Conservation (phyloP, 1,284 basidiomycete genomes). For the Termitomyces sp. region DNA sequence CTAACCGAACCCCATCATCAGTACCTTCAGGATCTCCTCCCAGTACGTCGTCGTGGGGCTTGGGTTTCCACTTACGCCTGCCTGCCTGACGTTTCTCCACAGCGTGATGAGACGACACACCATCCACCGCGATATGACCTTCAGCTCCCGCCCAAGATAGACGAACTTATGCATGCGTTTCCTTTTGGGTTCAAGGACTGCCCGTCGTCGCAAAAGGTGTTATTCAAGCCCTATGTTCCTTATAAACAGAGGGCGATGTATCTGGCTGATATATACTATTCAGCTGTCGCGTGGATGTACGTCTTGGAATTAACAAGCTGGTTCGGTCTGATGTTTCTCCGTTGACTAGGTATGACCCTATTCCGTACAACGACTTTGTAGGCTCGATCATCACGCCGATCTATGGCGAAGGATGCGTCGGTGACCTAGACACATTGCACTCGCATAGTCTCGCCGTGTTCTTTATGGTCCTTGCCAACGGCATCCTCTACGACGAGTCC, state of each 20-base stretch:
- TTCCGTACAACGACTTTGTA: conserved; percentile 36
- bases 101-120: conserved; percentile 19
- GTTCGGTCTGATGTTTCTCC: conserved; percentile 4
- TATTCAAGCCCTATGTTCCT: conserved; percentile 40
- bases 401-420: conserved; percentile 30
- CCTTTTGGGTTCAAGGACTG: conserved; percentile 42
- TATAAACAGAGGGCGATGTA: conserved; percentile 33
- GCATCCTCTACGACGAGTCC: conserved; percentile 34
- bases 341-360: conserved; percentile 42
- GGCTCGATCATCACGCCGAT: conserved; percentile 35
- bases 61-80: background rate
- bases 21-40: conserved; percentile 43
- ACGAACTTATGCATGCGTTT: conserved; percentile 43
- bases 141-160: conserved; percentile 38
- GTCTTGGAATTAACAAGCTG: conserved; percentile 17
- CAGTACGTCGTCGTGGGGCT: conserved; percentile 28
- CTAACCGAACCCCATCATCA: conserved; percentile 16
- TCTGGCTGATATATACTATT: conserved; percentile 39
- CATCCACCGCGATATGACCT: conserved; percentile 13
- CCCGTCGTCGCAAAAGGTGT: conserved; percentile 31
- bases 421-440: conserved; percentile 34
- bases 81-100: background rate
- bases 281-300: conserved; percentile 45
- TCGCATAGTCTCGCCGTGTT: conserved; percentile 46
- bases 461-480: conserved; percentile 44